phyloP scores from a whole-genome alignment of 2,329 filamentous ascomycete species.

The Arthroderma sp. region DNA sequence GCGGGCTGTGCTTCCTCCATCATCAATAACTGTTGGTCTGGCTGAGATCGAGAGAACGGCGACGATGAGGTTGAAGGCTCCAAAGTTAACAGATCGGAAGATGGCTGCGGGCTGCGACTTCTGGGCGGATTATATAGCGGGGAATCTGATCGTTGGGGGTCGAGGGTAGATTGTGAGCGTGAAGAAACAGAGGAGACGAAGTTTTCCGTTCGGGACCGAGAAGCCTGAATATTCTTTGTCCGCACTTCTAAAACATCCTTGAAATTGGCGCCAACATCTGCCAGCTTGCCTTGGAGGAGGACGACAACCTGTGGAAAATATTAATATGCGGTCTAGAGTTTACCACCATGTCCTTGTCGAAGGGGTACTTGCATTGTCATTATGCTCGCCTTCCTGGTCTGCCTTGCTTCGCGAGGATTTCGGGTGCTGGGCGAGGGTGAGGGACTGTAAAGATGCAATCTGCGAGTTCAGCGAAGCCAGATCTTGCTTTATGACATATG shows the following conservation, averaged over 20 bases:
- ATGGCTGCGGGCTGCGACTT: slow-evolving; percentile 50
- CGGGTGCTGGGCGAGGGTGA: slow-evolving; percentile 66
- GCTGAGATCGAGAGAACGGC: slow-evolving; percentile 33
- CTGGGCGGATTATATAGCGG: slow-evolving; percentile 74
- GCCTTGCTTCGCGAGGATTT: slow-evolving; percentile 34
- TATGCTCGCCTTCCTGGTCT: slow-evolving; percentile 85
- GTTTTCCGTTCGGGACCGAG: slow-evolving; percentile 81
- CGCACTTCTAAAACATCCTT: slow-evolving; percentile 93
- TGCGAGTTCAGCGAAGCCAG: slow-evolving; percentile 73
- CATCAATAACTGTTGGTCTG: slow-evolving; percentile 73
- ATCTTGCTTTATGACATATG: slow-evolving; percentile 96
- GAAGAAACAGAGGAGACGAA: slow-evolving; percentile 85
- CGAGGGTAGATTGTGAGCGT: slow-evolving; percentile 51
- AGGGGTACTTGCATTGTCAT: slow-evolving; percentile 58
- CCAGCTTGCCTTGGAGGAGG: slow-evolving; percentile 78
- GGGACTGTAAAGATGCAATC: slow-evolving; percentile 66
- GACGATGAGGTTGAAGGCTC: slow-evolving; percentile 50
- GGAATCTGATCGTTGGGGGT: slow-evolving; percentile 61
- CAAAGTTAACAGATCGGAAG: slow-evolving; percentile 62
- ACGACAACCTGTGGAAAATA: slow-evolving; percentile 48
- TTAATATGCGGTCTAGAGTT: not conserved
- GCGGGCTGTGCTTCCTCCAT: slow-evolving; percentile 84
- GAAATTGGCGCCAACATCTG: slow-evolving; percentile 87
- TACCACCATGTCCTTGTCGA: not conserved
- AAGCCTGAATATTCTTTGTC: slow-evolving; percentile 96